Evolutionary conservation across 2,329 filamentous ascomycete genomes (phyloP), one percentile per base, ranked within the genome.

Genomic region (Apiospora phragmitis): DNA sequence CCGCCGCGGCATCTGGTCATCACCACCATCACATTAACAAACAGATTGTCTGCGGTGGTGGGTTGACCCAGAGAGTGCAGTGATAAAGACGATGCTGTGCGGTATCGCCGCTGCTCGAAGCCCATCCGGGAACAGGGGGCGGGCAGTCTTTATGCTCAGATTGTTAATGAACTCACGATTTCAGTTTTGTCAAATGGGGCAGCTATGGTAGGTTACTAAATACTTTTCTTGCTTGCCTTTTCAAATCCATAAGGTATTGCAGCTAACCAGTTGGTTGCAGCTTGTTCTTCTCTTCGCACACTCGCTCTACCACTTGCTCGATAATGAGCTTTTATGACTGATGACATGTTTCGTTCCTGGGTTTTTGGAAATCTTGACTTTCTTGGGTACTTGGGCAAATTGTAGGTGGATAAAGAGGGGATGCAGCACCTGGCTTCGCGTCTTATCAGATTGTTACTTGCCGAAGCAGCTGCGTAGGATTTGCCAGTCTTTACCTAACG

Each of bases 391-490:
- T 55, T 21, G 9, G 29, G 8, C 55, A 62, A 62, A 38, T 12
- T 38, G 55, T 59, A 35, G 51, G 16, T 35, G 29, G 51, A n/a
- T 21, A 3, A 35, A 35, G 29, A 12, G 51, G 4, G 18, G 7
- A n/a, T 38, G 38, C 62, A 24, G 67, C 68, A 47, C 51, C 35
- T 16, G 32, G 67, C 35, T 49, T 26, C 65, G 49, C 43, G 43
- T 47, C 65, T 26, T 72, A 49, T 65, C 69, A 55, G 43, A 71
- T 21, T 21, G 32, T 72, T 70, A 59, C 51, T 35, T 35, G 29
- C 26, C 51, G 24, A 32, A 38, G 49, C 35, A 18, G 66, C 4
- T 26, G n/a, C 7, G 66, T 6, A 12, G 21, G 26, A 18, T 24
- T 35, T 59, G 21, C 29, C 51, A n/a, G 51, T 59, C 29, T 43